These are phyloP conservation scores for Pythium guiyangense DNA, from an alignment of 352 stramenopile genomes.

Conservation along the genomic window DNA sequence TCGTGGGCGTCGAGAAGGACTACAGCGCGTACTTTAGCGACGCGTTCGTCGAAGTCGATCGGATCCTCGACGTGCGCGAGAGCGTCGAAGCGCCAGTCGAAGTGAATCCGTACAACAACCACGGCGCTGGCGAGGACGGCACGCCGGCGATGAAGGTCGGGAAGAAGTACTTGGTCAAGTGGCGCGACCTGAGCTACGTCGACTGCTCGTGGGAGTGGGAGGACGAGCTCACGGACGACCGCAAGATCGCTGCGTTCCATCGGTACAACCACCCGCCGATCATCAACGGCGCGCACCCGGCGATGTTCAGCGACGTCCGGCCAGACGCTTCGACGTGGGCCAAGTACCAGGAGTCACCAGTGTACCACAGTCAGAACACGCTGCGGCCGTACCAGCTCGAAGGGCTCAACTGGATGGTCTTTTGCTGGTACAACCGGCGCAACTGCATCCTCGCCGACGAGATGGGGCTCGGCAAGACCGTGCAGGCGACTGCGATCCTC, in stretches of 20 bases:
- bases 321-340: slow-evolving; percentile 76
- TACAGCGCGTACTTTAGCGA: slow-evolving; percentile 83
- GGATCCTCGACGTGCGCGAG: slow-evolving; percentile 72
- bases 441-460: slow-evolving; percentile 90
- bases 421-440: slow-evolving; percentile 97
- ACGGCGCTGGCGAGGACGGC: slow-evolving; percentile 36
- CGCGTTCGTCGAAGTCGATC: slow-evolving; percentile 79
- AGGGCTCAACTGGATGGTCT: slow-evolving; percentile 97
- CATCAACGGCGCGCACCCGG: slow-evolving; percentile 74
- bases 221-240: slow-evolving; percentile 85
- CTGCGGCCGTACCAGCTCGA: slow-evolving; percentile 98
- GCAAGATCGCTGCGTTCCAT: slow-evolving; percentile 86
- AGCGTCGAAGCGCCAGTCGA: slow-evolving; percentile 66
- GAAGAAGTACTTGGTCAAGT: slow-evolving; percentile 92
- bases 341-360: slow-evolving; percentile 86
- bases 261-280: slow-evolving; percentile 84
- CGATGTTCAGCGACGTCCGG: slow-evolving; percentile 77
- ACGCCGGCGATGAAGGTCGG: slow-evolving; percentile 57
- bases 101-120: slow-evolving; percentile 65
- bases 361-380: slow-evolving; percentile 93
- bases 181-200: slow-evolving; percentile 88
- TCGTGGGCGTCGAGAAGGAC: slow-evolving; percentile 71
- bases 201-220: slow-evolving; percentile 90
- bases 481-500: slow-evolving; percentile 92
- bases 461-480: slow-evolving; percentile 90